Evolutionary conservation across 805 yeast species (phyloP), one percentile per base, ranked within the genome.

Genomic region (Lipomyces yamanashiensis): DNA sequence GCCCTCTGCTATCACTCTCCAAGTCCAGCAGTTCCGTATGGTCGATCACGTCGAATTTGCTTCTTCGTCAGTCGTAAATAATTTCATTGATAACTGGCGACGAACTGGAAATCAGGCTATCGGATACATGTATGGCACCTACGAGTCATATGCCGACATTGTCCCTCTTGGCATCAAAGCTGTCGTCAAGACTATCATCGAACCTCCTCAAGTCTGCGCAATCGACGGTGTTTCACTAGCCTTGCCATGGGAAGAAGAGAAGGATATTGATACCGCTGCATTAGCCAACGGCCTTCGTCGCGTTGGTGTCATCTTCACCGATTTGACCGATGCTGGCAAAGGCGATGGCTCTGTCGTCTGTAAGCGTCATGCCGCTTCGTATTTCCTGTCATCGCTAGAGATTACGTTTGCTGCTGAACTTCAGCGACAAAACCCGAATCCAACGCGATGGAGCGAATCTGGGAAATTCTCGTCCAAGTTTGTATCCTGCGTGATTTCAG

Each of bases 11-110:
- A 90, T 95, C 64, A 92, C 98, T 0, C 80, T 95, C 66, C 96
- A 89, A 75, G 92, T 87, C 75, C 99, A 95, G 75, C 79, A 82
- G 41, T 95, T 90, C 75, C 84, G 99, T 71, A 90, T 95, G 96
- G 97, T 96, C 36, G 99, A 95, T 75, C 98, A 95, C 77, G 95
- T 95, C 37, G 99, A 95, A 74, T 90, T 92, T 75, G 85, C 90
- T 28, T 85, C 85, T 63, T 85, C 92, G 58, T 79, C 81, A 12
- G 82, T 92, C 33, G 84, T 95, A 59, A 90, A 95, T 75, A 80
- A 82, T 43, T 95, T 95, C 75, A 90, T 95, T 61, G 96, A 95
- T 69, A 79, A 89, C 23, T 95, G 99, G 99, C 86, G 99, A 76
- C 79, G 80, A 58, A 84, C 96, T 0, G 98, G 97, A 1, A 78